These are phyloP conservation scores for Phytopythium montanum DNA, from an alignment of 352 stramenopile species.

Conservation along the genomic window DNA sequence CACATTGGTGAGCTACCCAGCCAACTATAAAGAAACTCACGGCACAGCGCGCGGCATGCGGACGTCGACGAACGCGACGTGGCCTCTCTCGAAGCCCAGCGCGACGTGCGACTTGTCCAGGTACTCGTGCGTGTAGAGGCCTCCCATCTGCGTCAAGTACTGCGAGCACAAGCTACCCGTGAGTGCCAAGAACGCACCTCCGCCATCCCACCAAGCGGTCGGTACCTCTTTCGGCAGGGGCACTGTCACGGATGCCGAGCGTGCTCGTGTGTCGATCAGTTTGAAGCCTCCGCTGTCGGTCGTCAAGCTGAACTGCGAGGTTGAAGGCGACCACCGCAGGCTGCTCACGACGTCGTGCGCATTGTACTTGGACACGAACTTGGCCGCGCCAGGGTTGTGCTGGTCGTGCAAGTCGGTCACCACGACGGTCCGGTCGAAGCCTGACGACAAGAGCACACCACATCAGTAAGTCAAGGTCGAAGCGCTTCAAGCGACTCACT, in stretches of 20 bases:
- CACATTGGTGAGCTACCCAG: not conserved
- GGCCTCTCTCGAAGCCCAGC: slow-evolving; percentile 63
- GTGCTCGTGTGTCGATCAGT: slow-evolving; percentile 45
- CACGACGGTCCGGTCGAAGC: slow-evolving; percentile 81
- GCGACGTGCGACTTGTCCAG: slow-evolving; percentile 43
- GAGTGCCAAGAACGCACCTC: not conserved
- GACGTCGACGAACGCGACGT: slow-evolving; percentile 58
- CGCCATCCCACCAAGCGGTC: not conserved
- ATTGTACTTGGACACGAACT: slow-evolving; percentile 56
- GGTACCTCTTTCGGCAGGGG: slow-evolving; percentile 12
- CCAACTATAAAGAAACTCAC: slow-evolving; percentile 17
- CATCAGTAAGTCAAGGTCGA: not conserved
- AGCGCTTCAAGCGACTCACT: not conserved
- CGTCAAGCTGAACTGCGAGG: slow-evolving; percentile 69
- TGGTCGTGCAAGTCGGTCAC: slow-evolving; percentile 51
- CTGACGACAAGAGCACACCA: slow-evolving; percentile 19
- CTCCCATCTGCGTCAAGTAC: slow-evolving; percentile 39
- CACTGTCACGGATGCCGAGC: slow-evolving; percentile 5
- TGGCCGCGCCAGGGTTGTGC: slow-evolving; percentile 28
- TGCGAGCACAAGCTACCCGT: slow-evolving; percentile 10
- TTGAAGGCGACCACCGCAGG: slow-evolving; percentile 53
- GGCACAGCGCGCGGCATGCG: slow-evolving; percentile 48
- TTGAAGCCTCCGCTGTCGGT: slow-evolving; percentile 79
- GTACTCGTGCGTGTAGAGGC: slow-evolving; percentile 76
- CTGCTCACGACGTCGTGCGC: slow-evolving; percentile 80